Evolutionary conservation across 768 basidiomycete genomes (phyloP), one percentile per base, ranked within the genome.

Genomic region (Boletus bicolor): DNA sequence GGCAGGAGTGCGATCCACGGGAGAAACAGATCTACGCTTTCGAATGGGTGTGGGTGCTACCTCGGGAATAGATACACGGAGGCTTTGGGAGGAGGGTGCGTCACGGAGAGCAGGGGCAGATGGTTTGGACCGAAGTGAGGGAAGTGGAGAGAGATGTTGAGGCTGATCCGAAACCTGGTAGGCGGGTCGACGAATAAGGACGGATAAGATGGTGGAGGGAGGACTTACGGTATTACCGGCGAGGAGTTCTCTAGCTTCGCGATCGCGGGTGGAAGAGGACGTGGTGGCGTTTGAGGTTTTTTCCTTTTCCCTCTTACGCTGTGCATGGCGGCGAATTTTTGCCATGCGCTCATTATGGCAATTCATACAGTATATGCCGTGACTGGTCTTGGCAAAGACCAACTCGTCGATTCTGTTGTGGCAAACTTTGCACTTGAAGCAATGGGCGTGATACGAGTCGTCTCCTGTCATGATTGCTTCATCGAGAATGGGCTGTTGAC

Each of bases 391-490:
- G 55, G 97, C 97, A 60, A 98, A 99, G 54, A 98, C 93, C 50
- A 98, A 84, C 71, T 99, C 97, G 73, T 98, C 95, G 60, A 99
- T 99, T 54, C 93, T 82, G 68, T 89, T 88, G 70, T 84, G 85
- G 77, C 97, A 99, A 49, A 93, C 88, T 66, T 92, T 89, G 77
- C 97, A 99, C 63, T 96, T 95, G 79, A 99, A 99, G 75, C 97
- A 99, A 60, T 94, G 90, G 6, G 97, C 95, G 70, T 98, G 97
- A 65, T 98, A 99, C 0, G 93, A 93, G 69, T 98, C 97, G 72
- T 99, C 94, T 57, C 93, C 97, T 7, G 97, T 96, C 92, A 99
- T 98, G 72, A 98, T 98, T 10, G 97, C 97, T 68, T 99, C 97
- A 75, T 99, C 95, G 53, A 95, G 87, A 61, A 99, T 99, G 44